These are phyloP conservation scores for Handroanthus guayacan DNA, from an alignment of 257 asterid genomes.

Conservation along the genomic window DNA sequence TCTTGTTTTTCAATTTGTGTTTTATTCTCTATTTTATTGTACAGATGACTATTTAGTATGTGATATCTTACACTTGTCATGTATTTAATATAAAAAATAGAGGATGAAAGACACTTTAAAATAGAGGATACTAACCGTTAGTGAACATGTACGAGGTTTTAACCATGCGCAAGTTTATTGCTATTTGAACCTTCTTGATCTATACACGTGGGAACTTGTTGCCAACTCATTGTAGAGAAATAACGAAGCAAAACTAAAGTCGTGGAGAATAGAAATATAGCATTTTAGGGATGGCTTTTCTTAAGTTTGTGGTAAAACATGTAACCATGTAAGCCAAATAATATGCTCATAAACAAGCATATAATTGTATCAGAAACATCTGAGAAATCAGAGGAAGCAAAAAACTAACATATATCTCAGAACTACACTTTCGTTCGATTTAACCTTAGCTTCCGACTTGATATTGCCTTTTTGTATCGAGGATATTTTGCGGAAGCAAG, in stretches of 20 bases:
- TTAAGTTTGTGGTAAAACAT: slow-evolving; percentile 44
- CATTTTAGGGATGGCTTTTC: slow-evolving; percentile 26
- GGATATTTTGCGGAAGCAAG: slow-evolving; percentile 37
- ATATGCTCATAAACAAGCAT: not conserved
- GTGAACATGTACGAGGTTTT: slow-evolving; percentile 7
- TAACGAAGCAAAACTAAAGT: too few relatives aligned
- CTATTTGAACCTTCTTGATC: not conserved
- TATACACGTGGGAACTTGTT: not conserved
- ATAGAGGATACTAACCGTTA: not conserved
- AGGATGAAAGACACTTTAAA: too few relatives aligned
- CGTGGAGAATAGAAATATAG: not conserved
- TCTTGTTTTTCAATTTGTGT: too few relatives aligned
- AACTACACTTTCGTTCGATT: slow-evolving; percentile 48
- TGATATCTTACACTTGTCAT: too few relatives aligned
- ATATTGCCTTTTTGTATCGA: slow-evolving; percentile 44
- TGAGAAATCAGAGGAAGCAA: not conserved
- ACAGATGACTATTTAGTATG: too few relatives aligned
- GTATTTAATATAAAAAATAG: too few relatives aligned
- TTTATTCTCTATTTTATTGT: too few relatives aligned
- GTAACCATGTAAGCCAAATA: not conserved
- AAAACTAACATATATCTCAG: slow-evolving; percentile 50
- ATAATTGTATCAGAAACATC: not conserved
- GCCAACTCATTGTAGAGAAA: not conserved
- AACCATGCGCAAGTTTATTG: not conserved
- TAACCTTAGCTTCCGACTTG: slow-evolving; percentile 59